These are phyloP conservation scores for Bipolaris victoriae DNA, from an alignment of 2,329 filamentous ascomycete genomes.

Conservation along the genomic window DNA sequence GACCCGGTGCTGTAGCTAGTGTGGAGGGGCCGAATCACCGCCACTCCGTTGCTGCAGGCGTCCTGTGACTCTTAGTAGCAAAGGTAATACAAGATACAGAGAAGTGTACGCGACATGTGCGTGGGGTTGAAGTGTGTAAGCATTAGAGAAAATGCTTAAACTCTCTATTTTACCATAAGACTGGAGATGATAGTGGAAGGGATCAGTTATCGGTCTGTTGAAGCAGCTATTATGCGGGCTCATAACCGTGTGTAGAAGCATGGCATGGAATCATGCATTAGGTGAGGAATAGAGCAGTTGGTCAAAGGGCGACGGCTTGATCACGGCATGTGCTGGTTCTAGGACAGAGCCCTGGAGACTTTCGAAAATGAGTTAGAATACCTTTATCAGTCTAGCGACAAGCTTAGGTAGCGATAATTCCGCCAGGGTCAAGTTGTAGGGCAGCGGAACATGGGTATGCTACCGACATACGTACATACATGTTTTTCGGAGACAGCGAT, in stretches of 20 bases:
- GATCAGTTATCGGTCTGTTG: slow-evolving; percentile 1
- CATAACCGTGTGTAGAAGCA: slow-evolving; percentile 7
- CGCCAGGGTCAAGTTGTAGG: slow-evolving; percentile 19
- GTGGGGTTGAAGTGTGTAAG: slow-evolving; percentile 9
- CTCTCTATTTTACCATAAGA: slow-evolving; percentile 6
- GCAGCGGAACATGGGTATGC: not conserved
- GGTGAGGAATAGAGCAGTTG: slow-evolving; percentile 23
- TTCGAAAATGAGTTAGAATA: not conserved
- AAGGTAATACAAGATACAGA: slow-evolving; percentile 5
- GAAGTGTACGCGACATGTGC: slow-evolving; percentile 3
- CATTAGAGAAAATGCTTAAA: slow-evolving; percentile 12
- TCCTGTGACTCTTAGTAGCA: slow-evolving; percentile 25
- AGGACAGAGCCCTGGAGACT: slow-evolving; percentile 1
- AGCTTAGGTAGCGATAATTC: not conserved
- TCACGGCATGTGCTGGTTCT: slow-evolving; percentile 5
- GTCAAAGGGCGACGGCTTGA: slow-evolving; percentile 4
- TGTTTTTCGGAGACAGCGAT: not conserved
- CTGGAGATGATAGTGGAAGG: slow-evolving; percentile 6
- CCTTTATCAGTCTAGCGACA: not conserved
- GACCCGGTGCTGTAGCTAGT: slow-evolving; percentile 13
- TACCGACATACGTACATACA: not conserved
- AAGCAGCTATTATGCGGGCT: slow-evolving; percentile 7
- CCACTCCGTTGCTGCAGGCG: slow-evolving; percentile 12
- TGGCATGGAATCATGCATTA: slow-evolving; percentile 13
- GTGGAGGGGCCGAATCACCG: slow-evolving; percentile 28